Base-by-base conservation (phyloP, 2,329 filamentous ascomycete species). In the Talaromyces sp. region DNA sequence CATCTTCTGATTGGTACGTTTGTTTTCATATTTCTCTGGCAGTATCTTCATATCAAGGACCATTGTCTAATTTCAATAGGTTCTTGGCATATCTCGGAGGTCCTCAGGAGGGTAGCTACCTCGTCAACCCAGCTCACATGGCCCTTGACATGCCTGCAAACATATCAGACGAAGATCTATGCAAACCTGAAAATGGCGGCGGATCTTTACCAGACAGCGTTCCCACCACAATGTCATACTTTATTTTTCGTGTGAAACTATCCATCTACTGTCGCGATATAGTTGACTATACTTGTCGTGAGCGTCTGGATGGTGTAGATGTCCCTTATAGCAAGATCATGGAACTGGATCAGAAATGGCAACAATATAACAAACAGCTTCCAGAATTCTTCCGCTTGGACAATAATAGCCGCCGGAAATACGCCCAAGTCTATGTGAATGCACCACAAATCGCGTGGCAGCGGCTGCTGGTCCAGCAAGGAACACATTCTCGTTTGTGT, bases 221-320 rank as follows among this genome's bases (percentile, higher is more conserved):
- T 15, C 79, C 80, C 9, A 83, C 81, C 0, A 70, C 72, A 13
- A 82, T 81, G 78, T 79, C 79, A 7, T 84, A 82, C 64, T 79
- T 77, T 27, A 69, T 82, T 5, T 73, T 78, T 39, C 76, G 81
- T 0, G 71, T 81, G n/a, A 76, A 74, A 33, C 69, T 83, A 10
- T 77, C 76, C 15, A 72, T 76, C 39, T 68, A 79, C 3, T 80
- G 78, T 52, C 76, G 81, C 3, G 71, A 74, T 8, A 74, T 82
- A 2, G 72, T 79, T 2, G 81, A 84, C 58, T 67, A 70, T 13
- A 73, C 69, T 2, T 71, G 73, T 5, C 63, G 73, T 10, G 69
- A 73, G 15, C 67, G 72, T 43, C 59, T 74, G 0, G 67, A 71
- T 9, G 68, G 71, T 0, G 58, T 70, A 7, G 74, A 74, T 31